Percentiles rank a stretch among this genome's conserved stretches.
These are phyloP conservation scores for Colletotrichum shisoi DNA, from an alignment of 2,329 filamentous ascomycete genomes.

Conservation along the genomic window DNA sequence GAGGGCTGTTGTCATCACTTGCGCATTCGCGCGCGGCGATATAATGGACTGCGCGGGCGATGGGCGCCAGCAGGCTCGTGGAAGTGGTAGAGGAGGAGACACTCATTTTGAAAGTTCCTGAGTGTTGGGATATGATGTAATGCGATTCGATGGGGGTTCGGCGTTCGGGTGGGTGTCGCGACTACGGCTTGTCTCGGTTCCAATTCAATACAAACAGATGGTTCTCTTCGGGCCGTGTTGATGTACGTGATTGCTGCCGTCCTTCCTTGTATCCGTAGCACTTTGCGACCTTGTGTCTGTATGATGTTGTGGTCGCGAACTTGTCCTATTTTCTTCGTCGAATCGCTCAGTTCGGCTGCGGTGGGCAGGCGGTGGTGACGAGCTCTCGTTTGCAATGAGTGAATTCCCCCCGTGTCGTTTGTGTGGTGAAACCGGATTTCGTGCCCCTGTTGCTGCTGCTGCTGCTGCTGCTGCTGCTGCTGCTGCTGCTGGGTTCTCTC, in stretches of 20 bases:
- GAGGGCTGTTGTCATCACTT: conserved; percentile 15
- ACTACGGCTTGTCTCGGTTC: not conserved
- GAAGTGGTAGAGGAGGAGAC: not conserved
- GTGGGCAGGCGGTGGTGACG: conserved; percentile 11
- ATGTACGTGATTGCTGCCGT: not conserved
- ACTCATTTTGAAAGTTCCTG: conserved; percentile 2
- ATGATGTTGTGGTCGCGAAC: conserved; percentile 7
- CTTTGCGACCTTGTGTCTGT: not conserved
- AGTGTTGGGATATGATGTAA: conserved; percentile 11
- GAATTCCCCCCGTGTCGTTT: conserved; percentile 36
- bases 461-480: conserved; percentile 34
- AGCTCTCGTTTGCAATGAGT: conserved; percentile 21
- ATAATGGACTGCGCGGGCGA: conserved; percentile 14
- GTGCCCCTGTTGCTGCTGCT: conserved; percentile 32
- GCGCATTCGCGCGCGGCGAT: conserved; percentile 30
- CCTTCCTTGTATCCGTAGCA: not conserved
- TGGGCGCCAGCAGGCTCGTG: conserved; percentile 23
- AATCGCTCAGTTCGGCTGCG: conserved; percentile 16
- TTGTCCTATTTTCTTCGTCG: conserved; percentile 1
- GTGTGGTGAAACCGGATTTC: conserved; percentile 32
- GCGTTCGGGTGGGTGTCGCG: not conserved
- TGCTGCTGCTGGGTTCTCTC: conserved; percentile 30
- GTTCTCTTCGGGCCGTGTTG: not conserved
- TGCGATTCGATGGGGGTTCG: not conserved
- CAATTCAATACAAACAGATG: not conserved